A percentile compares a stretch with the other conserved stretches of the same genome.
These are phyloP conservation scores for Sanghuangporus weigelae DNA, from an alignment of 1,284 basidiomycete genomes.

Conservation along the genomic window DNA sequence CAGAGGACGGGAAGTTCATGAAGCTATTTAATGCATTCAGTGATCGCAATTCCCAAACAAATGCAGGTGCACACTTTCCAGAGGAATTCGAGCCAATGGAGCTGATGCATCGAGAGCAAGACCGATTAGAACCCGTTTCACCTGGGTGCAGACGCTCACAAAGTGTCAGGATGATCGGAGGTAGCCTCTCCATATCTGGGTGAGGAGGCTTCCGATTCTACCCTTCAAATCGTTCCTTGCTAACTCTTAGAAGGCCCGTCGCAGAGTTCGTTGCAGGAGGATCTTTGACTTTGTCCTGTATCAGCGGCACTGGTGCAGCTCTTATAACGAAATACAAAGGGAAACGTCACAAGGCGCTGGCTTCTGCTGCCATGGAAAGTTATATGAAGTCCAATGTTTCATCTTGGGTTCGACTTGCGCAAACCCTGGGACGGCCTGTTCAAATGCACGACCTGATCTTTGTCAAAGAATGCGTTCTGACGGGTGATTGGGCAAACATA, in stretches of 20 bases:
- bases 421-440: not conserved
- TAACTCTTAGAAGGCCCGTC: not conserved
- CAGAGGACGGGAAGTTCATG: constrained; percentile 1
- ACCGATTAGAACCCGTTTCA: not conserved
- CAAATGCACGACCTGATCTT: constrained; percentile 10
- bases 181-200: not conserved
- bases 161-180: not conserved
- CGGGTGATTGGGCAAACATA: constrained; percentile 2
- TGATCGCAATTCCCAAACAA: not conserved
- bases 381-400: not conserved
- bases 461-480: constrained; percentile 5
- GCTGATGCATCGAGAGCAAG: not conserved
- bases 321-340: not conserved
- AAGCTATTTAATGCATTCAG: constrained; percentile 5
- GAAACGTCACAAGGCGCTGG: not conserved
- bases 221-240: not conserved
- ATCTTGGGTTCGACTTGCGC: constrained; percentile 1
- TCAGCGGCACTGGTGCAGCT: not conserved
- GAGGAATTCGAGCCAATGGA: not conserved
- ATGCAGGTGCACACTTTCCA: not conserved
- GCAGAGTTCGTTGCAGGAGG: not conserved
- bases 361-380: not conserved
- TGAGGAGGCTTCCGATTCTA: not conserved
- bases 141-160: not conserved
- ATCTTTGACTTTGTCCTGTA: not conserved